Conservation (phyloP, 768 basidiomycete species). For the Serendipita sp. region DNA sequence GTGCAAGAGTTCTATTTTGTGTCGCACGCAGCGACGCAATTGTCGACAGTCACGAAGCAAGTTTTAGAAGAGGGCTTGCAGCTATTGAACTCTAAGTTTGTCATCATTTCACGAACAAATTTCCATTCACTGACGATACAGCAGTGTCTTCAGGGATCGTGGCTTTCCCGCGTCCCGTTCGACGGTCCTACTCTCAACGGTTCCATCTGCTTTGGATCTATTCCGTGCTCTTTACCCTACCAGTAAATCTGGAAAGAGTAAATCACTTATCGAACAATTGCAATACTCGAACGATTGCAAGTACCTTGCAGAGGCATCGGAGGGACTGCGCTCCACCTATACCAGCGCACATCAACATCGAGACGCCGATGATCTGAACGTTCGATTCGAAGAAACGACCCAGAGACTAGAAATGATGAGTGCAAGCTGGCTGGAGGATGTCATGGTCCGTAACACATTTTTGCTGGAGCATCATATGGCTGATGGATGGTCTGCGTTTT, state of each 20-base stretch:
- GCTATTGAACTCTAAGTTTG: slow-evolving; percentile 35
- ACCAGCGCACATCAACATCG: slow-evolving; percentile 14
- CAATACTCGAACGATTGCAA: slow-evolving; percentile 70
- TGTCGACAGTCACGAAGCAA: slow-evolving; percentile 43
- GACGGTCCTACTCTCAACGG: slow-evolving; percentile 40
- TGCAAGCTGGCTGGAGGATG: slow-evolving; percentile 55
- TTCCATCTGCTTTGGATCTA: slow-evolving; percentile 56
- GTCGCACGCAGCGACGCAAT: slow-evolving; percentile 37
- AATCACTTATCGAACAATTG: slow-evolving; percentile 41
- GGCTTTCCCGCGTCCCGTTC: slow-evolving; percentile 19
- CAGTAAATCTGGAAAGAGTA: slow-evolving; percentile 32
- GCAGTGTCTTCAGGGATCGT: slow-evolving; percentile 9
- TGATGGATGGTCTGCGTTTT: neutral
- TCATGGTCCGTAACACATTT: slow-evolving; percentile 37
- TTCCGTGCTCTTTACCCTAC: slow-evolving; percentile 68
- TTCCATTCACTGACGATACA: neutral
- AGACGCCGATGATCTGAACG: slow-evolving; percentile 11
- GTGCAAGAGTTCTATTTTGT: slow-evolving; percentile 43
- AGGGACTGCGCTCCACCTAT: slow-evolving; percentile 35
- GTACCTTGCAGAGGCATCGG: slow-evolving; percentile 29
- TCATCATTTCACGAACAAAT: neutral
- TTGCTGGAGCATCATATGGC: neutral
- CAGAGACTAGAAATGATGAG: slow-evolving; percentile 38
- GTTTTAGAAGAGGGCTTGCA: slow-evolving; percentile 52
- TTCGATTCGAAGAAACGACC: slow-evolving; percentile 36